Evolutionary conservation across 2,329 filamentous ascomycete species (phyloP).

Genomic region (Trichoderma afroharzianum): DNA sequence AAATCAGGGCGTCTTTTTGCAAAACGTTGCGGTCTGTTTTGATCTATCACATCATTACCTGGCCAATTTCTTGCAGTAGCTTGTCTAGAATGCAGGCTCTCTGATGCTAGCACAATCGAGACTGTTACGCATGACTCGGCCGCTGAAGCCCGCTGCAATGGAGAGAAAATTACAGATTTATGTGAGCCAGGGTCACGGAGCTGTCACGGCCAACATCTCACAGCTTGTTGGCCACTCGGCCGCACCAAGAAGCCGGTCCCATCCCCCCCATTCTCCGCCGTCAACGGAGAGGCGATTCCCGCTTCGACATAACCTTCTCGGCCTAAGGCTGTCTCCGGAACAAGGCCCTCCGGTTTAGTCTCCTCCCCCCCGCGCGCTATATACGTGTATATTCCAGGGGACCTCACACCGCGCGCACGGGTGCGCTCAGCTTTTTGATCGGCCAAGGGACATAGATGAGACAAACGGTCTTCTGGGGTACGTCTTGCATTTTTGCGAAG

Average conservation of each 20-base stretch:
- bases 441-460: neutral
- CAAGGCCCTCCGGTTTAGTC: neutral
- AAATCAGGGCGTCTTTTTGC: neutral
- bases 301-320: neutral
- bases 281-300: neutral
- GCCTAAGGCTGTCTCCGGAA: neutral
- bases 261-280: neutral
- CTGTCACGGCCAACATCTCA: neutral
- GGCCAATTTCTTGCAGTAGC: conserved; percentile 14
- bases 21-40: neutral
- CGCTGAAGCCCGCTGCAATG: neutral
- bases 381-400: neutral
- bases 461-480: neutral
- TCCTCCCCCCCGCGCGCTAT: neutral
- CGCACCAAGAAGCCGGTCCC: conserved; percentile 8
- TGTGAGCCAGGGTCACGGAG: neutral
- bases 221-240: neutral
- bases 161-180: neutral
- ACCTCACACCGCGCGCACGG: neutral
- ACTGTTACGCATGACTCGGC: neutral
- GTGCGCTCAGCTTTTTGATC: conserved; percentile 6
- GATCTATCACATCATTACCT: neutral
- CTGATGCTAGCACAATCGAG: conserved; percentile 13
- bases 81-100: conserved; percentile 4
- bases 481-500: neutral